phyloP scores from a whole-genome alignment of 1,284 basidiomycete genomes.

The Pascua sp. region DNA sequence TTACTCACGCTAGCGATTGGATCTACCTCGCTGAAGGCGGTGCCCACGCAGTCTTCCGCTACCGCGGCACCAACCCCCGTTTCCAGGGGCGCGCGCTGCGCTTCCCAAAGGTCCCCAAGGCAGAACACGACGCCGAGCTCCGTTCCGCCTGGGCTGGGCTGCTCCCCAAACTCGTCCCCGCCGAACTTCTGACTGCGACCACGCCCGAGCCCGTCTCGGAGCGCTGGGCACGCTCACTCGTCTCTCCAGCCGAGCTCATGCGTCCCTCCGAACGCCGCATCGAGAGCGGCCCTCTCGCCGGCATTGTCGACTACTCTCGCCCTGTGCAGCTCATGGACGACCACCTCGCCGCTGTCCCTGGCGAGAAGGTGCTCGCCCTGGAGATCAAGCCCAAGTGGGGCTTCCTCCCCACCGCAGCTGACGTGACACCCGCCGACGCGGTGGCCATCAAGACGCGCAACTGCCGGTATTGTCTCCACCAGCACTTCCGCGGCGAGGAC shows the following conservation, averaged over 20 bases:
- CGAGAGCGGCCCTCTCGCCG: conserved; percentile 51
- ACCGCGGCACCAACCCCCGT: conserved; percentile 56
- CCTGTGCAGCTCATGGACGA: conserved; percentile 59
- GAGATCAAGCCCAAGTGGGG: conserved; percentile 99
- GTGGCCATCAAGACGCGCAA: conserved; percentile 62
- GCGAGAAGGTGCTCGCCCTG: conserved; percentile 55
- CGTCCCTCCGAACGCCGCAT: conserved; percentile 59
- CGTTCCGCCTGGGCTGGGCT: conserved; percentile 29
- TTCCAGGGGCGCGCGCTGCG: conserved; percentile 68
- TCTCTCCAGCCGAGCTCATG: conserved; percentile 51
- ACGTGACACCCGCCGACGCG: conserved; percentile 60
- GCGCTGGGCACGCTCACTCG: conserved; percentile 63
- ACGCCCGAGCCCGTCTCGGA: conserved; percentile 56
- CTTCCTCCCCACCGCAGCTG: conserved; percentile 64
- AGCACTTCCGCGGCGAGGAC: conserved; percentile 52
- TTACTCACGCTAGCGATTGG: conserved; percentile 60
- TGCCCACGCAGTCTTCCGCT: conserved; percentile 81
- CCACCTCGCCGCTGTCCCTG: conserved; percentile 56
- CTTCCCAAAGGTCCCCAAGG: conserved; percentile 6
- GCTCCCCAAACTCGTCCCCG: conserved; percentile 56
- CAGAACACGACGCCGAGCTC: conserved; percentile 2
- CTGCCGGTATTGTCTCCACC: conserved; percentile 86
- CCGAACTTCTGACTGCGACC: conserved; percentile 58
- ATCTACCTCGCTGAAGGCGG: conserved; percentile 81
- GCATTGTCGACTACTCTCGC: conserved; percentile 59